Evolutionary conservation across 148 eudicot species (phyloP).

Genomic region (Rhododendron ferrugineum): DNA sequence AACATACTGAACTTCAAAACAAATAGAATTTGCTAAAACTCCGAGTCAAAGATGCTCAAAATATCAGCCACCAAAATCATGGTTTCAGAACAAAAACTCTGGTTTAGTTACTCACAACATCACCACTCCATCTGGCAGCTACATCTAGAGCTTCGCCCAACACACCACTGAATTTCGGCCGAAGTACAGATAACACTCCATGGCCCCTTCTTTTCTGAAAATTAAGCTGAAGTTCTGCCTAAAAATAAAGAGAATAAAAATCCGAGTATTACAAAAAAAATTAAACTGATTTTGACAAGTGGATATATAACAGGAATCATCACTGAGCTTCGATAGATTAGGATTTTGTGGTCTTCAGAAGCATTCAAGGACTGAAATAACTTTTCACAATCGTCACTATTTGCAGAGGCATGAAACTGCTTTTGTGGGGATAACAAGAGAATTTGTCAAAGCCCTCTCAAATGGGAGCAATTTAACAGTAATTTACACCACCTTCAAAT

Average conservation of each 20-base stretch:
- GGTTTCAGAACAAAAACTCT: neutral
- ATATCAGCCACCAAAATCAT: neutral
- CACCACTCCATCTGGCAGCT: slow-evolving; percentile 99
- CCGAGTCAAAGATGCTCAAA: neutral
- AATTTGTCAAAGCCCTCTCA: neutral
- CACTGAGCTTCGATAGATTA: neutral
- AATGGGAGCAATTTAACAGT: neutral
- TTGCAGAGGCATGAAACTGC: neutral
- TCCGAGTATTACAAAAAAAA: neutral
- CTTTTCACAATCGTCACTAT: neutral
- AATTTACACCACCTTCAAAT: slow-evolving; percentile 4
- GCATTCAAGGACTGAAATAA: neutral
- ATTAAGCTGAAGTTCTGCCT: slow-evolving; percentile 94
- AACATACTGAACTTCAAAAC: neutral
- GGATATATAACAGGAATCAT: neutral
- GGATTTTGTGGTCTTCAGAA: neutral
- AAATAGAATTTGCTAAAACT: neutral
- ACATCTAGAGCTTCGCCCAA: slow-evolving; percentile 96
- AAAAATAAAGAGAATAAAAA: slow-evolving; percentile 19
- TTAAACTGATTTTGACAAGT: neutral
- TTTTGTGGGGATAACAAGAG: neutral
- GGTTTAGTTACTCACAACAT: slow-evolving; percentile 64
- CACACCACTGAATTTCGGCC: slow-evolving; percentile 93
- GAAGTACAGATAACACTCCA: slow-evolving; percentile 81
- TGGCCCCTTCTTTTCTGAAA: slow-evolving; percentile 92